Evolutionary conservation across 495 filamentous ascomycete species (phyloP), one percentile per base, ranked within the genome.

Genomic region (Penicillium paradoxum): DNA sequence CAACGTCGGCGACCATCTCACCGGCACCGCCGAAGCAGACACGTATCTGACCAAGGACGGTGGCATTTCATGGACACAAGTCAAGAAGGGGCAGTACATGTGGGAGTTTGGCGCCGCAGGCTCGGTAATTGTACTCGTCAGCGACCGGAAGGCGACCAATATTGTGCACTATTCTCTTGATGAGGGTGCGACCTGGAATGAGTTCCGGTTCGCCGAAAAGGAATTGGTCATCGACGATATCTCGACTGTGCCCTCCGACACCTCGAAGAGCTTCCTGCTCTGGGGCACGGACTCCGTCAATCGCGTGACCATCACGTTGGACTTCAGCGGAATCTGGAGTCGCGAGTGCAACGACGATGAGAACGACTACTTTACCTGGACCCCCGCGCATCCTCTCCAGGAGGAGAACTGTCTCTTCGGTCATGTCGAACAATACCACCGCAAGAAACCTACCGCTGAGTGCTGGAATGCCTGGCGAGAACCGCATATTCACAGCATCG

Each of bases 21-120:
- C 58, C 14, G 70, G 67, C 29, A 71, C 72, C 17, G 79, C 82
- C 22, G 82, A 89, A 7, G 82, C 82, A 34, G 83, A 90, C 60
- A 97, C 92, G 0, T 99, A 89, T 74, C 83, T 97, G 67, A 93
- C 89, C 33, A 71, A 72, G 1, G 90, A 99, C 66, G 93, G 85
- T 32, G 95, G 95, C n/a, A 72, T 96, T 51, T 84, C 73, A 25
- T 99, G 95, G 95, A 86, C 78, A 38, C 77, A 83, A 32, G 85
- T 87, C 48, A 91, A 83, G 73, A 89, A 92, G 63, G 95, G 93
- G 7, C 79, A 72, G 32, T 95, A 90, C 71, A 84, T 86, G 71
- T 99, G 90, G 88, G 90, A 95, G 58, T 95, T 85, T 59, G 93
- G 93, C 48, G 95, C 97, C 56, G 88, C 95, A 64, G 95, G 95